These are phyloP conservation scores for Aplosporella prunicola DNA, from an alignment of 2,329 filamentous ascomycete genomes.

Conservation along the genomic window DNA sequence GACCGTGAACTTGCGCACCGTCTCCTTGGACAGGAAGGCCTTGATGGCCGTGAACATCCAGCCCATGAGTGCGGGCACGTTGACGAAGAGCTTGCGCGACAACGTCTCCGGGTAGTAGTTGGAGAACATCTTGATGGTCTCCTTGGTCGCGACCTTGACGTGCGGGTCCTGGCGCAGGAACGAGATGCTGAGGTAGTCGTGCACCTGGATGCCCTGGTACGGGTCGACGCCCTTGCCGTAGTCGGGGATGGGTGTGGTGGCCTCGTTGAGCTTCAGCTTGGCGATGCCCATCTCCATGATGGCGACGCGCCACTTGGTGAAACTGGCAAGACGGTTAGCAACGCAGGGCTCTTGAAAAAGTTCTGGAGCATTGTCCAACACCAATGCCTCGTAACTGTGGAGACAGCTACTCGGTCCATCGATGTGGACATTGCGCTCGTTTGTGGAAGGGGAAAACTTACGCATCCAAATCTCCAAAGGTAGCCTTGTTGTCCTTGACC, in stretches of 20 bases:
- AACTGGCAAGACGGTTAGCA: conserved; percentile 43
- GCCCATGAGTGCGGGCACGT: conserved; percentile 83
- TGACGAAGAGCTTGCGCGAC: conserved; percentile 90
- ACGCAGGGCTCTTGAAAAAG: neutral
- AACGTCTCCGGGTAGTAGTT: conserved; percentile 84
- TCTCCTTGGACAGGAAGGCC: conserved; percentile 38
- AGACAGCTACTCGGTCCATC: too few relatives aligned
- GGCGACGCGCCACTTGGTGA: conserved; percentile 80
- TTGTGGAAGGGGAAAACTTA: conserved; percentile 40
- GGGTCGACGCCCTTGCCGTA: conserved; percentile 58
- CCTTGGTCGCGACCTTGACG: conserved; percentile 65
- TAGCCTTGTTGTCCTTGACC: conserved; percentile 69
- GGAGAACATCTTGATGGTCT: conserved; percentile 74
- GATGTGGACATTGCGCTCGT: too few relatives aligned
- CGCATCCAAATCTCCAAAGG: conserved; percentile 75
- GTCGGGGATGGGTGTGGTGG: conserved; percentile 62
- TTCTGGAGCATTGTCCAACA: neutral
- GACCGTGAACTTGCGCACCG: conserved; percentile 40
- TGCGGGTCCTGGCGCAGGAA: conserved; percentile 74
- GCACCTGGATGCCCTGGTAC: conserved; percentile 85
- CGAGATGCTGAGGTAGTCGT: conserved; percentile 82
- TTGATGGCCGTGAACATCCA: conserved; percentile 50
- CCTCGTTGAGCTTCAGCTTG: conserved; percentile 60
- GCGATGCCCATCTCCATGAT: conserved; percentile 81
- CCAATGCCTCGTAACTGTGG: too few relatives aligned